These are phyloP conservation scores for Neurospora intermedia DNA, from an alignment of 495 filamentous ascomycete genomes.

Conservation along the genomic window DNA sequence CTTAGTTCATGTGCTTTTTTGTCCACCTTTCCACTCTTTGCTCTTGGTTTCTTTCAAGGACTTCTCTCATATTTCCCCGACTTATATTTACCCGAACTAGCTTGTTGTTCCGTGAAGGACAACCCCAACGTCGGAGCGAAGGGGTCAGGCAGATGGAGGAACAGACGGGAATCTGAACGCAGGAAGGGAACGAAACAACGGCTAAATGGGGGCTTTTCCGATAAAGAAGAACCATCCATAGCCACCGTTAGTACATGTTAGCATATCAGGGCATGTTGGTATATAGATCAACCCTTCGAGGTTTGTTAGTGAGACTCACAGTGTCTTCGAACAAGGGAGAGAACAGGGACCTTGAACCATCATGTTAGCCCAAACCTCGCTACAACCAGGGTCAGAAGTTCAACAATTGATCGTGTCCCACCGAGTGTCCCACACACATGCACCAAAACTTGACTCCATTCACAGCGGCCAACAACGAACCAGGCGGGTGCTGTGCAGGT, in stretches of 20 bases:
- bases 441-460: background rate
- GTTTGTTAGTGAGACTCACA: too few species aligned
- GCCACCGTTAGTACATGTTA: background rate
- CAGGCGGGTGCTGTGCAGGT: too few species aligned
- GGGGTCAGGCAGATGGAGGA: background rate
- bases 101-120: background rate
- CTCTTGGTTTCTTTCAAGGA: background rate
- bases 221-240: background rate
- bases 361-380: too few species aligned
- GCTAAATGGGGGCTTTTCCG: slow-evolving; percentile 7
- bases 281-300: background rate
- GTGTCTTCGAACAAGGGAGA: too few species aligned
- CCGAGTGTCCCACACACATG: background rate
- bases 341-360: too few species aligned
- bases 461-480: background rate
- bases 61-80: background rate
- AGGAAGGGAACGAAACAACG: background rate
- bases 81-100: background rate
- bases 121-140: background rate
- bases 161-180: slow-evolving; percentile 9
- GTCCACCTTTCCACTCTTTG: background rate
- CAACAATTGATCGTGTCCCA: background rate
- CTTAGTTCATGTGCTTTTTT: background rate
- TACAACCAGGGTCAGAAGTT: background rate
- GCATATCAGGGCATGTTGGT: background rate